Conservation (phyloP, 2,329 filamentous ascomycete genomes). For the Teratosphaeria zuluensis region DNA sequence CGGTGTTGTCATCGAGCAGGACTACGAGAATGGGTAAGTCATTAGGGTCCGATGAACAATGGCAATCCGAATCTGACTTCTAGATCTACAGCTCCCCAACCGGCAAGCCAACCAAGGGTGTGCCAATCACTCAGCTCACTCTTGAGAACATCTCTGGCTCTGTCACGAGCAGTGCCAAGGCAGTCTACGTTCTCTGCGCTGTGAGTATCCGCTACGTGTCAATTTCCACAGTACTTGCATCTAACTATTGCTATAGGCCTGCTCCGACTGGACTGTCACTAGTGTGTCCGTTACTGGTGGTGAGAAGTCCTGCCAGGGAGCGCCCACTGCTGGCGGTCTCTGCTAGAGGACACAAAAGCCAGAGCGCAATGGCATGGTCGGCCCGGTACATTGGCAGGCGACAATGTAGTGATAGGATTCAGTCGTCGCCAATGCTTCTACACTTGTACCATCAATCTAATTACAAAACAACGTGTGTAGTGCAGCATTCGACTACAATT, state of each 20-base stretch:
- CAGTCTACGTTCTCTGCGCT: conserved; percentile 48
- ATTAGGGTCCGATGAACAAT: not conserved
- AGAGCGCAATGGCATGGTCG: not conserved
- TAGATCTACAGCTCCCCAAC: conserved; percentile 20
- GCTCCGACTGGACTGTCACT: conserved; percentile 45
- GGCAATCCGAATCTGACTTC: not conserved
- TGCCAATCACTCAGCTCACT: conserved; percentile 45
- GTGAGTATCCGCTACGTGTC: conserved; percentile 10
- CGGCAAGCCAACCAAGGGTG: conserved; percentile 38
- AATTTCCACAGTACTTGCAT: not conserved
- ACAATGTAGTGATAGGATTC: too few relatives aligned
- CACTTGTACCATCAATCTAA: too few relatives aligned
- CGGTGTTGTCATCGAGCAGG: conserved; percentile 50
- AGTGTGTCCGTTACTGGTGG: conserved; percentile 44
- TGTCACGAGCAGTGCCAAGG: conserved; percentile 27
- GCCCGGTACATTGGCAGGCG: not conserved
- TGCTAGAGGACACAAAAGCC: not conserved
- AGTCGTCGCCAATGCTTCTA: too few relatives aligned
- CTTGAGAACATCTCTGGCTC: conserved; percentile 36
- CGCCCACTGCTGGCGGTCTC: not conserved
- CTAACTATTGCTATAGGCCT: conserved; percentile 13
- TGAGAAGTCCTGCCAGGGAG: conserved; percentile 4
- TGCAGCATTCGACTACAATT: too few relatives aligned
- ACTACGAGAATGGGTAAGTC: conserved; percentile 41
- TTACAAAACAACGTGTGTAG: too few relatives aligned